phyloP scores from a whole-genome alignment of 2,329 filamentous ascomycete genomes.

The Colletotrichum zoysiae region DNA sequence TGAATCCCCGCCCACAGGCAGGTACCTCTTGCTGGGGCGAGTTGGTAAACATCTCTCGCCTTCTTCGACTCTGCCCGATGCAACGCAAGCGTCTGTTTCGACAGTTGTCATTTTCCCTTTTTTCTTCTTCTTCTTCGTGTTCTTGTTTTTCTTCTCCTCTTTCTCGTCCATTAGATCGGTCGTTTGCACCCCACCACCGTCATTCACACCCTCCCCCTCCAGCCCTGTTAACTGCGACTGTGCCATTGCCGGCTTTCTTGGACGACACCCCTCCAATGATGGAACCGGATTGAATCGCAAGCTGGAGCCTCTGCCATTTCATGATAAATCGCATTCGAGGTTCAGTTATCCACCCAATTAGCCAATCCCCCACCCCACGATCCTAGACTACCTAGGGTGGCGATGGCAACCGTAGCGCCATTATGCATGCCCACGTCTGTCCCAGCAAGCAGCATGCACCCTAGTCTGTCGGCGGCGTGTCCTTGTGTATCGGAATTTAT shows the following conservation, averaged over 20 bases:
- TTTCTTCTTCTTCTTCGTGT: no score
- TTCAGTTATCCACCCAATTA: neutral
- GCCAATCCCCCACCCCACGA: neutral
- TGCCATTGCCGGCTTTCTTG: slow-evolving; percentile 20
- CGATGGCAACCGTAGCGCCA: slow-evolving; percentile 10
- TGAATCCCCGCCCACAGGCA: neutral
- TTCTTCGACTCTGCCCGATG: neutral
- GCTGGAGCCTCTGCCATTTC: neutral
- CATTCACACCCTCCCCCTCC: neutral
- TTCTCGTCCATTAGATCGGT: neutral
- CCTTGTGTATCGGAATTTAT: neutral
- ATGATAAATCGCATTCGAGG: neutral
- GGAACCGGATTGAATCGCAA: neutral
- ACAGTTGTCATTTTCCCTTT: neutral
- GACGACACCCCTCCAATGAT: slow-evolving; percentile 10
- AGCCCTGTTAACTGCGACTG: slow-evolving; percentile 3
- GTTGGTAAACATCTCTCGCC: slow-evolving; percentile 8
- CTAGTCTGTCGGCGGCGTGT: neutral
- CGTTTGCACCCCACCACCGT: neutral
- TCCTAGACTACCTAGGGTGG: slow-evolving; percentile 3
- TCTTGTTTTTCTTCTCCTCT: no score
- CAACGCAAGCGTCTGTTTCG: slow-evolving; percentile 11
- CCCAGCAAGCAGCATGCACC: neutral
- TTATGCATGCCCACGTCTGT: slow-evolving; percentile 2
- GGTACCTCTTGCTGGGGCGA: neutral